These are phyloP conservation scores for Aethionema arabicum DNA, from an alignment of 345 rosid species.

Conservation along the genomic window DNA sequence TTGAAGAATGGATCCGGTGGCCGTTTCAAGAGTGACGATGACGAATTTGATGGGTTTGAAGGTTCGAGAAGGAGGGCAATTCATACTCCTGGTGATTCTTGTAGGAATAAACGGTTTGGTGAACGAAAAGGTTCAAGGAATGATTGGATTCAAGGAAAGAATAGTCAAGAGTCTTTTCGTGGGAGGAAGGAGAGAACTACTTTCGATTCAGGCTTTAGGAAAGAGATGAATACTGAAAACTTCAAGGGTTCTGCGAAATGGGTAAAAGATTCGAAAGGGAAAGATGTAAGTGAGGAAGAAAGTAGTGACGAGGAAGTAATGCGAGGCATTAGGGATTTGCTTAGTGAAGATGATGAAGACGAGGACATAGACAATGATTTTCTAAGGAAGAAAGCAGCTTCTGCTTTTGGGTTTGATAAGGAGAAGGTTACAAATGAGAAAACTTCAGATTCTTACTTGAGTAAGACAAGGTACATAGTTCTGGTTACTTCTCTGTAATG, in stretches of 20 bases:
- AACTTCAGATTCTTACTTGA: conserved; percentile 62
- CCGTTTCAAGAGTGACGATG: conserved; percentile 41
- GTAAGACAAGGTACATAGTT: conserved; percentile 69
- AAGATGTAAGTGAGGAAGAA: conserved; percentile 29
- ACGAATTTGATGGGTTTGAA: conserved; percentile 35
- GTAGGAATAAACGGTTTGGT: conserved; percentile 20
- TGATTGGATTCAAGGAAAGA: conserved; percentile 22
- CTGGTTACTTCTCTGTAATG: not conserved
- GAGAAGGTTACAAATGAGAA: conserved; percentile 35
- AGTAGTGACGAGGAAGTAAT: conserved; percentile 39
- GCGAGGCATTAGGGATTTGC: conserved; percentile 43
- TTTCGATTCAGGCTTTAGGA: conserved; percentile 26
- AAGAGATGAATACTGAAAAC: conserved; percentile 19
- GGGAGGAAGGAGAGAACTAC: conserved; percentile 34
- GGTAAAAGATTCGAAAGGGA: conserved; percentile 23
- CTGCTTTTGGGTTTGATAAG: conserved; percentile 45
- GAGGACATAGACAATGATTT: conserved; percentile 35
- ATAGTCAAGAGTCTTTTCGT: not conserved
- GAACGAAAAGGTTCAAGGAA: conserved; percentile 19
- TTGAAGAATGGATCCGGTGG: conserved; percentile 49
- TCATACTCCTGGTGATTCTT: conserved; percentile 34
- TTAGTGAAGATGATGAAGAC: conserved; percentile 55
- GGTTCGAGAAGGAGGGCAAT: conserved; percentile 39
- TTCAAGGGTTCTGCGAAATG: conserved; percentile 28
- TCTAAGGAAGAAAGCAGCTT: conserved; percentile 40